Base-by-base conservation (phyloP, 495 filamentous ascomycete genomes). In the Daldinia vernicosa region DNA sequence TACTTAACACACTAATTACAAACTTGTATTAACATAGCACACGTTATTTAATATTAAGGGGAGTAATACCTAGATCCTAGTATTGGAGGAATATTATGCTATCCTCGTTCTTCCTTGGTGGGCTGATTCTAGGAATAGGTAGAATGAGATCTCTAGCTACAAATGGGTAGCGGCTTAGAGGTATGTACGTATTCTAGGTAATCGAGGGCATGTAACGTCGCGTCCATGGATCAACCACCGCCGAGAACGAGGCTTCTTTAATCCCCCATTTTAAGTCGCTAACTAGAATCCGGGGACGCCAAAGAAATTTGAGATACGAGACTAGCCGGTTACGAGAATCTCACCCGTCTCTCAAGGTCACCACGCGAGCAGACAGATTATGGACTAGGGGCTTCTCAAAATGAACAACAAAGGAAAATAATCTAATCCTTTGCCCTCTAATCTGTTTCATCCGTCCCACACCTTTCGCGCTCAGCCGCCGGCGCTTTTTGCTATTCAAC, bases 191-290 rank as follows among this genome's bases (percentile, higher is more conserved):
- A 72, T 52, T 61, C 17, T 51, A n/a, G n/a, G n/a, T n/a, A 33
- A 40, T 68, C 37, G 50, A 52, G n/a, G 24, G 51, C 51, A 74
- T 70, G 71, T 74, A 74, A 74, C 71, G 67, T 74, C 71, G 67
- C 67, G 57, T 70, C 27, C 58, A 59, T 53, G 57, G 53, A 59
- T 56, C 55, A 43, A 59, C 52, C 33, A 43, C 24, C 43, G 35
- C 19, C 35, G 26, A 26, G 59, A 22, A 40, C 32, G 40, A 66
- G 9, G 40, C 54, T 39, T 33, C 24, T 39, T 69, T 43, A 22
- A 47, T 39, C 37, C 28, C 19, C 28, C 30, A 53, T 52, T 47
- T 22, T 39, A 54, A 28, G 27, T 54, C 11, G 1, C 26, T 54
- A 54, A 17, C 24, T 30, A 37, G 30, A 56, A 22, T 22, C 53